phyloP scores from a whole-genome alignment of 2,329 filamentous ascomycete genomes.

The Sporothrix variecibatus region DNA sequence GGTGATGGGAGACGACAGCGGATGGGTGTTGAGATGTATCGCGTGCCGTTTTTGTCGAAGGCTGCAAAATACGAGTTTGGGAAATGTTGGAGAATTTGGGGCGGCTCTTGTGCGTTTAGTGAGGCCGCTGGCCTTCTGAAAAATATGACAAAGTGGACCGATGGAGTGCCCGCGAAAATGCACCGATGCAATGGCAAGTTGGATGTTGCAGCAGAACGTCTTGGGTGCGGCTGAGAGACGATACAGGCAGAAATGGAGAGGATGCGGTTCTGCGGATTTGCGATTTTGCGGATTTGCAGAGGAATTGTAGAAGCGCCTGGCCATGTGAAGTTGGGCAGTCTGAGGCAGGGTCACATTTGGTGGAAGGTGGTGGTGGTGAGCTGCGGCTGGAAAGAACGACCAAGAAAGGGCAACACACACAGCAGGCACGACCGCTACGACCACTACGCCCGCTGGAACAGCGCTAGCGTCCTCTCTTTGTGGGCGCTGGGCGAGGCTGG shows the following conservation, averaged over 20 bases:
- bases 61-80: neutral
- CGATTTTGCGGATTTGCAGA: neutral
- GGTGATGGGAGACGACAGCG: neutral
- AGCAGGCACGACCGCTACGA: neutral
- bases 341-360: neutral
- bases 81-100: neutral
- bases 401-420: neutral
- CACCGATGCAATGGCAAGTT: neutral
- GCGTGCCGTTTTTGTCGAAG: neutral
- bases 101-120: neutral
- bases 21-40: conserved; percentile 6
- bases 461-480: neutral
- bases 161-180: neutral
- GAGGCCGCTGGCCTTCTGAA: neutral
- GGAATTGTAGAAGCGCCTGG: neutral
- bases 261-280: neutral
- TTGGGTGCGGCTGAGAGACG: conserved; percentile 7
- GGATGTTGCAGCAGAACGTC: neutral
- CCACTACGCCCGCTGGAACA: neutral
- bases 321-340: conserved; percentile 9
- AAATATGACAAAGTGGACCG: conserved; percentile 10
- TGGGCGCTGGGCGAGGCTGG: conserved; percentile 24
- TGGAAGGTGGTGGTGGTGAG: neutral
- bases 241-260: neutral
- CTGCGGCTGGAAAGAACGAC: neutral